phyloP scores from a whole-genome alignment of 1,284 basidiomycete species.

The Leccinum griseonigrum region DNA sequence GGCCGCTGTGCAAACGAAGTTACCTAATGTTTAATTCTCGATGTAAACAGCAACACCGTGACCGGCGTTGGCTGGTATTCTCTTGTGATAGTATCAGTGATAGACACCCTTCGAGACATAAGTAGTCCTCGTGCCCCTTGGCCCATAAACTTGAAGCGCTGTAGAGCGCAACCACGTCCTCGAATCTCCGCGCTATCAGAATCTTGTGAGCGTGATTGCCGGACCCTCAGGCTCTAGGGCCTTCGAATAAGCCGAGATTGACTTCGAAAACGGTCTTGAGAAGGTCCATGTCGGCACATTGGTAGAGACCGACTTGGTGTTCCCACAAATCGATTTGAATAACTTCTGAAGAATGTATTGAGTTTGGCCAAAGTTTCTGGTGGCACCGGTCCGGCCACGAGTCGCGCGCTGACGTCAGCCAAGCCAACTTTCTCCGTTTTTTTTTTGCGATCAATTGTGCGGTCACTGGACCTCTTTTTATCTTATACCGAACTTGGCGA shows the following conservation, averaged over 20 bases:
- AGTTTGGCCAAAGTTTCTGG: too few relatives aligned
- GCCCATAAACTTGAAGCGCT: constrained; percentile 64
- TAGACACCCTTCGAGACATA: constrained; percentile 89
- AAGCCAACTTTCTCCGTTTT: too few relatives aligned
- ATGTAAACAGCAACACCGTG: constrained; percentile 92
- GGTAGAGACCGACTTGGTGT: constrained; percentile 97
- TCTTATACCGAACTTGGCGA: too few relatives aligned
- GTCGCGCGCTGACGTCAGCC: too few relatives aligned
- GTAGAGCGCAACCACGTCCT: constrained; percentile 66
- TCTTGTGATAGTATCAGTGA: constrained; percentile 62
- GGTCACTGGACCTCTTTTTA: too few relatives aligned
- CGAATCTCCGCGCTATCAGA: constrained; percentile 87
- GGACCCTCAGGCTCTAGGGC: constrained; percentile 48
- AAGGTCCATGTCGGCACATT: constrained; percentile 99
- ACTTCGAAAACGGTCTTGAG: constrained; percentile 99
- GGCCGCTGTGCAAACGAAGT: too few relatives aligned
- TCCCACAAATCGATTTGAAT: constrained; percentile 98
- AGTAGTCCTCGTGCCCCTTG: constrained; percentile 60
- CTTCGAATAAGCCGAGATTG: constrained; percentile 90
- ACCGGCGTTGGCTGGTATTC: constrained; percentile 84
- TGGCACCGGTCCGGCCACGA: too few relatives aligned
- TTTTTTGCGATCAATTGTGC: too few relatives aligned
- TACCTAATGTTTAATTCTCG: constrained; percentile 41
- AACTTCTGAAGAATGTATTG: constrained; percentile 75
- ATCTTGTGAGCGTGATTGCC: constrained; percentile 87